A percentile compares a stretch with the other conserved stretches of the same genome.
Conservation (phyloP, 495 filamentous ascomycete species). For the Hypoxylon perforatum region DNA sequence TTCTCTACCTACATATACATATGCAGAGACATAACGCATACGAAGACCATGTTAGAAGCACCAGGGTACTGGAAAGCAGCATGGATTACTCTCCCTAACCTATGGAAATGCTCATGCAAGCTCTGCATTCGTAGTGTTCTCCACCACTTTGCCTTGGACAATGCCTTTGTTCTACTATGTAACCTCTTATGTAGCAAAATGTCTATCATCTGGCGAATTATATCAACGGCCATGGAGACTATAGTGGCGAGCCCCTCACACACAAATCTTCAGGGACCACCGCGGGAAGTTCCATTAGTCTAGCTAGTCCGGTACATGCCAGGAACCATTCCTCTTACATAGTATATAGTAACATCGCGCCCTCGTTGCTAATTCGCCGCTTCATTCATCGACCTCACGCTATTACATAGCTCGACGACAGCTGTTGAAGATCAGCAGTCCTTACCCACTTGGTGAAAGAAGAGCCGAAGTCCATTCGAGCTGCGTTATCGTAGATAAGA, state of each 20-base stretch:
- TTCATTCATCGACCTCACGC: not conserved
- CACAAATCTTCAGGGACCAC: not conserved
- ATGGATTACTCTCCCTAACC: not conserved
- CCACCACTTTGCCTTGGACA: slow-evolving; percentile 1
- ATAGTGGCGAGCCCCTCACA: not conserved
- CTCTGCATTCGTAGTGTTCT: not conserved
- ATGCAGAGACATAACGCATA: no score
- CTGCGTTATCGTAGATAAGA: not conserved
- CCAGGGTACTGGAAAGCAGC: not conserved
- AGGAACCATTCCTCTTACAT: no score
- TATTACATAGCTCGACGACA: not conserved
- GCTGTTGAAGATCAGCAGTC: not conserved
- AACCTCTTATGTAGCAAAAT: not conserved
- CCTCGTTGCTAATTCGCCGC: no score
- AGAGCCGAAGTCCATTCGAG: not conserved
- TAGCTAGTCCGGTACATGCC: not conserved
- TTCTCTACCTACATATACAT: not conserved
- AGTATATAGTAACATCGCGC: no score
- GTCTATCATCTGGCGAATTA: not conserved
- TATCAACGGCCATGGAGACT: not conserved
- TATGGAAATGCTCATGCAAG: not conserved
- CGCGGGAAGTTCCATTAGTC: not conserved
- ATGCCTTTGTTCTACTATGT: slow-evolving; percentile 1
- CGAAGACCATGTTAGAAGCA: not conserved
- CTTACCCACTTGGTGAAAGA: not conserved